phyloP scores from a whole-genome alignment of 495 filamentous ascomycete species.

The Hypomontagnella monticulosa region DNA sequence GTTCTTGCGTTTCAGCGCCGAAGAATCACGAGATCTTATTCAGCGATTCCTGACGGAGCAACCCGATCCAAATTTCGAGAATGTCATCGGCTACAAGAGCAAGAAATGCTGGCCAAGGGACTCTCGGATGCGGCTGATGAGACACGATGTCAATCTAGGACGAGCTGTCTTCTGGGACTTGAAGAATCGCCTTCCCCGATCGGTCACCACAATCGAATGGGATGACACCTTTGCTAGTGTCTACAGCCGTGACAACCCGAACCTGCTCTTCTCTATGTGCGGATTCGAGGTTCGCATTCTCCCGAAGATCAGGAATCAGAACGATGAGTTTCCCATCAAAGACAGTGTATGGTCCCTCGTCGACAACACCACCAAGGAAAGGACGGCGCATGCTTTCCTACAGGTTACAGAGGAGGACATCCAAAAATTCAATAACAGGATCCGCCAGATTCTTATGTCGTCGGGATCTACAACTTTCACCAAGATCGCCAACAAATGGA shows the following conservation, averaged over 20 bases:
- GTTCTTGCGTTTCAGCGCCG: conserved; percentile 90
- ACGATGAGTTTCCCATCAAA: conserved; percentile 96
- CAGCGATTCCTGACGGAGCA: conserved; percentile 98
- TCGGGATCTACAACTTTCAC: conserved; percentile 99
- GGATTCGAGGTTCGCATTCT: conserved; percentile 98
- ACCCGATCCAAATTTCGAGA: conserved; percentile 99
- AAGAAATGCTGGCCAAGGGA: conserved; percentile 99
- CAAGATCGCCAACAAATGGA: conserved; percentile 99
- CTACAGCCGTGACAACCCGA: conserved; percentile 98
- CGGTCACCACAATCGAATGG: conserved; percentile 98
- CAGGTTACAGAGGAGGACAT: conserved; percentile 99
- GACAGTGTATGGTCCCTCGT: conserved; percentile 98
- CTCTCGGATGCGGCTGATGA: conserved; percentile 97
- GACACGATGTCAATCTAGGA: conserved; percentile 98
- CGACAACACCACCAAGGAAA: conserved; percentile 94
- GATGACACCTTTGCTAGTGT: conserved; percentile 99
- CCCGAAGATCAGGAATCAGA: conserved; percentile 93
- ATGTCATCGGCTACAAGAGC: conserved; percentile 98
- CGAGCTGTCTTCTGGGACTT: conserved; percentile 99
- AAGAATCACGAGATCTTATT: conserved; percentile 95
- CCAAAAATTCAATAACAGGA: conserved; percentile 98
- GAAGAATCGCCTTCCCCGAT: conserved; percentile 94
- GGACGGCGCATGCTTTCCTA: conserved; percentile 97
- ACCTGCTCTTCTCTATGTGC: conserved; percentile 96
- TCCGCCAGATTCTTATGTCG: conserved; percentile 98